phyloP scores from a whole-genome alignment of 2,329 filamentous ascomycete species.

The Penicillium sp. region DNA sequence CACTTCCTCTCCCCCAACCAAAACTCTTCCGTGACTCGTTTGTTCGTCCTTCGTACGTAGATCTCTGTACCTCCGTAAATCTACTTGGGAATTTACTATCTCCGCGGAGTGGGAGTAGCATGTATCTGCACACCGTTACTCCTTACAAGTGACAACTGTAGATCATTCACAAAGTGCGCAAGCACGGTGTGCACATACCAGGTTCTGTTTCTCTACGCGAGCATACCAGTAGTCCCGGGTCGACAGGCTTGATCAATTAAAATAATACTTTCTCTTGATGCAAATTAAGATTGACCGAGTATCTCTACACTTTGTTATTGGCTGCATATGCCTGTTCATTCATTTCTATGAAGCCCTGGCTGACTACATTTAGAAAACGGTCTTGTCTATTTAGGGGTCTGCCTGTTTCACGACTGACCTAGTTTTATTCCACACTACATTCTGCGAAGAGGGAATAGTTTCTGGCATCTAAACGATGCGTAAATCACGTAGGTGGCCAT shows the following conservation, averaged over 20 bases:
- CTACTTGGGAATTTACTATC: slow-evolving; percentile 1
- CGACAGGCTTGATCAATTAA: neutral
- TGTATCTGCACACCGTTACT: neutral
- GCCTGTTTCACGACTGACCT: neutral
- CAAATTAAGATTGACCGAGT: neutral
- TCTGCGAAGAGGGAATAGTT: neutral
- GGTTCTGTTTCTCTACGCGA: neutral
- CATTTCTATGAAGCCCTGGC: neutral
- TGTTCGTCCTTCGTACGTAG: neutral
- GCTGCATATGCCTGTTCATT: neutral
- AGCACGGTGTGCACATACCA: neutral
- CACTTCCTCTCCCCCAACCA: neutral
- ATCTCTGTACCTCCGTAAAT: slow-evolving; percentile 3
- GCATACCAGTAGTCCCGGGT: neutral
- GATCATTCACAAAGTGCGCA: neutral
- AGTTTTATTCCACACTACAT: neutral
- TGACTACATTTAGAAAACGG: neutral
- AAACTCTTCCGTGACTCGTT: neutral
- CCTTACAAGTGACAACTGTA: slow-evolving; percentile 7
- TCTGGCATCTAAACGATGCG: neutral
- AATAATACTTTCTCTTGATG: neutral
- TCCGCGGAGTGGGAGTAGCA: neutral
- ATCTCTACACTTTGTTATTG: neutral
- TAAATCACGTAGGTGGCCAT: neutral
- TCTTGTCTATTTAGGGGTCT: neutral